Evolutionary conservation across 1,139 yeast species (phyloP).

Genomic region (Yamadazyma blattariae): DNA sequence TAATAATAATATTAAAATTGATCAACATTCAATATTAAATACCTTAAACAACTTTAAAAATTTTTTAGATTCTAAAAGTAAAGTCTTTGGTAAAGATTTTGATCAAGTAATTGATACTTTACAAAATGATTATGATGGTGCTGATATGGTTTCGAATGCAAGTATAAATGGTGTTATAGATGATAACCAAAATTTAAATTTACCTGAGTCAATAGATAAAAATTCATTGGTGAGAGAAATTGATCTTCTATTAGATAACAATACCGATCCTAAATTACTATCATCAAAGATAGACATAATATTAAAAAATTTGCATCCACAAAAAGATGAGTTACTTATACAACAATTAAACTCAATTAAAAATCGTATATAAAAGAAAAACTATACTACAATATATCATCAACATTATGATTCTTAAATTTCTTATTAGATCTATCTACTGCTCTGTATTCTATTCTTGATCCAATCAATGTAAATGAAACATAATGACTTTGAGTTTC

Average conservation of each 20-base stretch:
- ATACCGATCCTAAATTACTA: neutral
- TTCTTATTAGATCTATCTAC: constrained; percentile 83
- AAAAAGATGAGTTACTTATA: constrained; percentile 22
- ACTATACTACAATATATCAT: constrained; percentile 40
- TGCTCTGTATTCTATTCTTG: constrained; percentile 72
- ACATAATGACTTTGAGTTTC: constrained; percentile 30
- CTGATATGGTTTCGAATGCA: constrained; percentile 20
- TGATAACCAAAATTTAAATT: neutral
- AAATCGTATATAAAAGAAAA: constrained; percentile 4
- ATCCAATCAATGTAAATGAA: constrained; percentile 72
- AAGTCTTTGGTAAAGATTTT: constrained; percentile 28
- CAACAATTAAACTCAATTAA: constrained; percentile 23
- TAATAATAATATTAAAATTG: constrained; percentile 4
- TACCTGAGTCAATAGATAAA: constrained; percentile 16
- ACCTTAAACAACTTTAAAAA: constrained; percentile 25
- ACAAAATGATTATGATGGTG: constrained; percentile 11
- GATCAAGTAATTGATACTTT: constrained; percentile 23
- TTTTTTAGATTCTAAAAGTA: constrained; percentile 24
- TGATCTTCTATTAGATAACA: constrained; percentile 3
- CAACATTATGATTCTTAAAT: constrained; percentile 76
- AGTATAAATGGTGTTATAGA: constrained; percentile 20
- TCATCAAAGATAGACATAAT: constrained; percentile 14
- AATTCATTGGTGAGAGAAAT: constrained; percentile 18
- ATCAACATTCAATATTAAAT: constrained; percentile 23
- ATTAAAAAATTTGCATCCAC: constrained; percentile 14